Evolutionary conservation across 2,329 filamentous ascomycete species (phyloP), one percentile per base, ranked within the genome.

Genomic region (Sarocladiaceae sp.): DNA sequence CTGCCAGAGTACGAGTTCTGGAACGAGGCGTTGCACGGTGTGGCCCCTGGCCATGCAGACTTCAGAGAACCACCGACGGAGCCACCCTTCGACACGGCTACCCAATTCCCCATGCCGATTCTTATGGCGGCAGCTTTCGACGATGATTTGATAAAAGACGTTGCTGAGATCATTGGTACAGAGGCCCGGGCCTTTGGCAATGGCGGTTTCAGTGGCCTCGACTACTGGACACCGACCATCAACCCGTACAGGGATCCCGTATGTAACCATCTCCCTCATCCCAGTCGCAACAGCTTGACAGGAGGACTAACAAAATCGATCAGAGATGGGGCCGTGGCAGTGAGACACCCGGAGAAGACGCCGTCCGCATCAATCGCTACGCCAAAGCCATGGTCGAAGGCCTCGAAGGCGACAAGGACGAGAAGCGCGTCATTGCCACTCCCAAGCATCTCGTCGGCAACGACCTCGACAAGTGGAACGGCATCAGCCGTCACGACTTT

Each of bases 101-200:
- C 81, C 0, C 79, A 74, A 0, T 84, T 84, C 53, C 79, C 81
- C 0, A 72, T 75, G 53, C 80, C 80, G 0, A 80, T 85, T 43
- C 59, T 74, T 2, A 73, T 80, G 52, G 73, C 73, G 18, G 77
- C 80, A 0, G 72, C 80, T 0, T 80, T 85, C 48, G 78, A 85
- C 50, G 78, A 82, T 49, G 70, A 71, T 0, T 59, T 85, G 27
- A 74, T 84, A 48, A 57, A 68, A 16, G 62, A 70, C 6, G 73
- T 85, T 3, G 80, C 71, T 2, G 64, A 57, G 4, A 69, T 78
- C 4, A 68, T 79, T 7, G 60, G 61, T 16, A 82, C 73, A 0
- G 80, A 85, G 55, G 78, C 76, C 1, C 67, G 82, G 27, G 80
- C 81, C 0, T 84, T 82, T 54, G 78, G 68, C 53, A 85, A 85